Base-by-base conservation (phyloP, 2,329 filamentous ascomycete species). In the Apiospora arundinis region DNA sequence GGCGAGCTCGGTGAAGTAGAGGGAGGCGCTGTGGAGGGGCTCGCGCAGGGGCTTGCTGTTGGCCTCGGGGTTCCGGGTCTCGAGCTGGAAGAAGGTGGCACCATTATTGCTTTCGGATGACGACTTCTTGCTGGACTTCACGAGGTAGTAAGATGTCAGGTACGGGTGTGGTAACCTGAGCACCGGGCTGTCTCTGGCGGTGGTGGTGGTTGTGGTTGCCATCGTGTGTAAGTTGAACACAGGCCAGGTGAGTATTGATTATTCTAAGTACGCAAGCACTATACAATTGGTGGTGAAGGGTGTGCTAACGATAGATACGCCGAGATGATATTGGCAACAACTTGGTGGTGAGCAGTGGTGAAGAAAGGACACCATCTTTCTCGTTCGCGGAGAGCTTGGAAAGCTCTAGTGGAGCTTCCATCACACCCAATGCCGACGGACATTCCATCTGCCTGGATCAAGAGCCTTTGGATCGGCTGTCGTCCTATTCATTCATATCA, bases 131-230 rank as follows among this genome's bases (percentile, higher is more conserved):
- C 73, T 73, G n/a, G 78, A 77, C 72, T 81, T 82, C 69, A 80
- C 78, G 56, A 87, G 75, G 11, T 80, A 76, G 77, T 86, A 87
- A 69, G 85, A 82, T 48, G 83, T 83, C 52, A 83, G 81, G 77
- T 87, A 87, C 2, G 85, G 85, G 74, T 87, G 84, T 70, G 85
- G 85, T 46, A 87, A 84, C 80, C 83, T 84, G 75, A 87, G 76
- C 70, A 86, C 75, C 28, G 80, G 81, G n/a, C 28, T 82, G 70
- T 80, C 77, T 25, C 12, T 82, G 70, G 80, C 76, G 11, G 75
- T 82, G 70, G 80, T 76, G 9, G 75, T 56, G 28, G 80, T 76
- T 7, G 75, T 56, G 28, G 73, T 67, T 44, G 75, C 72, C 77
- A 80, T 80, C 70, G 68, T 71, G 71, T 60, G 48, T 6, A 25